phyloP scores from a whole-genome alignment of 495 filamentous ascomycete genomes.

The Astrothelium subdiscretum region DNA sequence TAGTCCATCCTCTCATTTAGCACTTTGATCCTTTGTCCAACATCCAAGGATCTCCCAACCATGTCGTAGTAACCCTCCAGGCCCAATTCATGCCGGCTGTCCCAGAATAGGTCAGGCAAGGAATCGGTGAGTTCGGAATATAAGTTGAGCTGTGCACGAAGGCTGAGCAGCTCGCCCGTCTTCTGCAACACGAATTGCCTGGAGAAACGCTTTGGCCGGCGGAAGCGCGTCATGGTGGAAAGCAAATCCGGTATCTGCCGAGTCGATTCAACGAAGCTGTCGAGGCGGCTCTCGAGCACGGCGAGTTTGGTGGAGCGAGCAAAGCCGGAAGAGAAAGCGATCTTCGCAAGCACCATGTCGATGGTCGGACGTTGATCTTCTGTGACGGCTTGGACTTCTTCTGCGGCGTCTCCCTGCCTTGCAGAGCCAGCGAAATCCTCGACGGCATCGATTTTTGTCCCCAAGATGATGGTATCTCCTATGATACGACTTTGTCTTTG shows the following conservation, averaged over 20 bases:
- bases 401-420: slow-evolving; percentile 19
- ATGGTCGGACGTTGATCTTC: slow-evolving; percentile 31
- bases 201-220: slow-evolving; percentile 42
- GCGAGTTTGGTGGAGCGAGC: slow-evolving; percentile 91
- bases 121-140: slow-evolving; percentile 95
- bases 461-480: slow-evolving; percentile 82
- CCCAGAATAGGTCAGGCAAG: slow-evolving; percentile 94
- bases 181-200: slow-evolving; percentile 77
- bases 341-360: slow-evolving; percentile 78
- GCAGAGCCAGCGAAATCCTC: slow-evolving; percentile 9
- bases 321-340: slow-evolving; percentile 93
- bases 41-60: slow-evolving; percentile 80
- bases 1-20: slow-evolving; percentile 98
- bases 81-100: slow-evolving; percentile 68
- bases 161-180: slow-evolving; percentile 81
- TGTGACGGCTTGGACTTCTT: not conserved
- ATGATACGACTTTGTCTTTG: slow-evolving; percentile 68
- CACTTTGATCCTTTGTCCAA: slow-evolving; percentile 81
- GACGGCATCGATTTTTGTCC: slow-evolving; percentile 45
- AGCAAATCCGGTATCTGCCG: slow-evolving; percentile 62
- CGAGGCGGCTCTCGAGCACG: slow-evolving; percentile 77
- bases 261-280: slow-evolving; percentile 74
- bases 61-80: slow-evolving; percentile 90
- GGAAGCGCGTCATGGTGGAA: slow-evolving; percentile 48
- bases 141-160: slow-evolving; percentile 88